These are phyloP conservation scores for Raphanus raphanistrum DNA, from an alignment of 345 rosid species.

Conservation along the genomic window DNA sequence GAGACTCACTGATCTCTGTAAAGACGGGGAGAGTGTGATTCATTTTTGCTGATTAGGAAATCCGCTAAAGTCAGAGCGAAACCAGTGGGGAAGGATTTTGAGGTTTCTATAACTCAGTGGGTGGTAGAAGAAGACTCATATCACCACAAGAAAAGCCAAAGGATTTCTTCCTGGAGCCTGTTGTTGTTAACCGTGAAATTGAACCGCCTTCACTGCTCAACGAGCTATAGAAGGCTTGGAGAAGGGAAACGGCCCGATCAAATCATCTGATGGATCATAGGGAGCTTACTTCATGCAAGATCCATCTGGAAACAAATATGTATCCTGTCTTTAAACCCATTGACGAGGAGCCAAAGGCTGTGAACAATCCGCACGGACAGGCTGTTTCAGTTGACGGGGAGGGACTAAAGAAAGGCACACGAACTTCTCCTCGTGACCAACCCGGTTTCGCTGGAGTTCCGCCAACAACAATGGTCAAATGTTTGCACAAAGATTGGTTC, in stretches of 20 bases:
- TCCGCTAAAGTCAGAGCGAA: constrained; percentile 60
- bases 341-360: constrained; percentile 91
- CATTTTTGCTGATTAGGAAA: constrained; percentile 53
- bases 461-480: constrained; percentile 75
- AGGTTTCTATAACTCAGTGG: constrained; percentile 43
- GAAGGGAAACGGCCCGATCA: constrained; percentile 61
- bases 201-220: constrained; percentile 46
- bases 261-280: constrained; percentile 77
- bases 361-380: constrained; percentile 69
- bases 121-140: constrained; percentile 31
- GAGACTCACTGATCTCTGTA: constrained; percentile 60
- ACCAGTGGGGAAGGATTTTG: constrained; percentile 55
- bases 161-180: constrained; percentile 63
- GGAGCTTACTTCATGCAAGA: constrained; percentile 91
- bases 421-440: constrained; percentile 39
- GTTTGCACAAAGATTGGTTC: constrained; percentile 89
- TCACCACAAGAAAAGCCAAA: constrained; percentile 34
- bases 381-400: constrained; percentile 67
- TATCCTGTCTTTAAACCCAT: constrained; percentile 78
- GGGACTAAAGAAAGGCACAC: constrained; percentile 86
- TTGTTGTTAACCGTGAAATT: constrained; percentile 43
- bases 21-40: constrained; percentile 53
- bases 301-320: constrained; percentile 53
- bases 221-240: constrained; percentile 59
- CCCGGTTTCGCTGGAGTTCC: constrained; percentile 85